A percentile compares a stretch with the other conserved stretches of the same genome.
phyloP scores from a whole-genome alignment of 768 basidiomycete species.

The Kwoniella bestiolae region DNA sequence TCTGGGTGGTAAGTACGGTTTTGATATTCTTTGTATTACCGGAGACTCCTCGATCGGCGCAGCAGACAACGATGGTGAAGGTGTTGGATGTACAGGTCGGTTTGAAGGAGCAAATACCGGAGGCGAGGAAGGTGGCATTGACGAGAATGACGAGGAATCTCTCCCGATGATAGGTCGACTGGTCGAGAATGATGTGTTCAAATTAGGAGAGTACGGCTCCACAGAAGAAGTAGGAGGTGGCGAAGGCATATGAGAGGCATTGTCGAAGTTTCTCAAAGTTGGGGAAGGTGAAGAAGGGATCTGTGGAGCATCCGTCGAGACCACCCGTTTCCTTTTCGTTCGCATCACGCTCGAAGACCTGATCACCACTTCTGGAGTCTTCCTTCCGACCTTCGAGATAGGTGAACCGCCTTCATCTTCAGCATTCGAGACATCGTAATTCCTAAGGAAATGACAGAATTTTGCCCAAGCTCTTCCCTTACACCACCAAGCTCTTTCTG shows the following conservation, averaged over 20 bases:
- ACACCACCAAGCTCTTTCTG: conserved; percentile 26
- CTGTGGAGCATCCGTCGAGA: not conserved
- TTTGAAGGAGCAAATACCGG: conserved; percentile 1
- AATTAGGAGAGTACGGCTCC: conserved; percentile 8
- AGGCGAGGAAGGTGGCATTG: conserved; percentile 29
- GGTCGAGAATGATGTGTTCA: not conserved
- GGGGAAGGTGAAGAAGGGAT: not conserved
- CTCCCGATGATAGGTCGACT: conserved; percentile 10
- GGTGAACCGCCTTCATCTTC: not conserved
- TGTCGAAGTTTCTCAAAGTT: not conserved
- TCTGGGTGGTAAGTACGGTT: not conserved
- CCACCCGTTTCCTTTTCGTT: not conserved
- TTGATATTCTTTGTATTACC: not conserved
- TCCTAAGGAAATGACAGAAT: conserved; percentile 14
- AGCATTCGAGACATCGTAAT: not conserved
- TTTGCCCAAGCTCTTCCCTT: conserved; percentile 25
- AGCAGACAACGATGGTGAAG: conserved; percentile 22
- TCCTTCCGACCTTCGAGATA: not conserved
- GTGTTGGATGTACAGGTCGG: conserved; percentile 22
- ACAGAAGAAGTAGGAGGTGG: conserved; percentile 21
- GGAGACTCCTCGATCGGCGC: conserved; percentile 4
- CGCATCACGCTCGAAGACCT: not conserved
- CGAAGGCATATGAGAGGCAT: conserved; percentile 6
- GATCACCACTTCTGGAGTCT: not conserved
- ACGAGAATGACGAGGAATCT: conserved; percentile 15